Conservation (phyloP, 1,139 yeast species). For the Lodderomyces oxycetoniae region DNA sequence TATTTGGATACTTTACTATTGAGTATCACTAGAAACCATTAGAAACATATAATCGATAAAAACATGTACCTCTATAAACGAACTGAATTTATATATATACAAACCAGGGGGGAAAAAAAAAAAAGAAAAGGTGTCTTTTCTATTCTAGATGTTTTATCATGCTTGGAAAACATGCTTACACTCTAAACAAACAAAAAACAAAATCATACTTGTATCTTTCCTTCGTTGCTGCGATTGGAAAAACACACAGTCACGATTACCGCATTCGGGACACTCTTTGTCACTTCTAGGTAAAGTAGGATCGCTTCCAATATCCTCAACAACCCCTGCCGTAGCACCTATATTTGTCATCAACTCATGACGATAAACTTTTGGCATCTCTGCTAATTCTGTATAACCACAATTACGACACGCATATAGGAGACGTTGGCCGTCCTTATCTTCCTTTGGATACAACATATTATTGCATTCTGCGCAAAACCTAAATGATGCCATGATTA, state of each 20-base stretch:
- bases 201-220: slow-evolving; percentile 91
- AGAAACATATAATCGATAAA: too few relatives aligned
- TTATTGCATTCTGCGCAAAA: slow-evolving; percentile 95
- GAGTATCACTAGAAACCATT: too few relatives aligned
- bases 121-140: too few relatives aligned
- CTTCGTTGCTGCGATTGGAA: slow-evolving; percentile 95
- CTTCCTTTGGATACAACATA: slow-evolving; percentile 98
- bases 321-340: slow-evolving; percentile 96
- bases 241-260: slow-evolving; percentile 85
- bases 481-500: slow-evolving; percentile 91
- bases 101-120: too few relatives aligned
- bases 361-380: slow-evolving; percentile 81
- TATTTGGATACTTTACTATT: too few relatives aligned
- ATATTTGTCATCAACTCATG: slow-evolving; percentile 88
- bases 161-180: slow-evolving; percentile 72
- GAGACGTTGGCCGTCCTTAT: slow-evolving; percentile 64
- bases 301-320: slow-evolving; percentile 91
- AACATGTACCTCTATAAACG: too few relatives aligned
- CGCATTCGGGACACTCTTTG: slow-evolving; percentile 88
- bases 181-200: slow-evolving; percentile 86
- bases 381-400: slow-evolving; percentile 89
- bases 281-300: slow-evolving; percentile 95
- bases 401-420: slow-evolving; percentile 94
- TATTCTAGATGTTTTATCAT: too few relatives aligned
- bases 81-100: too few relatives aligned